These are phyloP conservation scores for Mrakia blollopis DNA, from an alignment of 768 basidiomycete genomes.

Conservation along the genomic window DNA sequence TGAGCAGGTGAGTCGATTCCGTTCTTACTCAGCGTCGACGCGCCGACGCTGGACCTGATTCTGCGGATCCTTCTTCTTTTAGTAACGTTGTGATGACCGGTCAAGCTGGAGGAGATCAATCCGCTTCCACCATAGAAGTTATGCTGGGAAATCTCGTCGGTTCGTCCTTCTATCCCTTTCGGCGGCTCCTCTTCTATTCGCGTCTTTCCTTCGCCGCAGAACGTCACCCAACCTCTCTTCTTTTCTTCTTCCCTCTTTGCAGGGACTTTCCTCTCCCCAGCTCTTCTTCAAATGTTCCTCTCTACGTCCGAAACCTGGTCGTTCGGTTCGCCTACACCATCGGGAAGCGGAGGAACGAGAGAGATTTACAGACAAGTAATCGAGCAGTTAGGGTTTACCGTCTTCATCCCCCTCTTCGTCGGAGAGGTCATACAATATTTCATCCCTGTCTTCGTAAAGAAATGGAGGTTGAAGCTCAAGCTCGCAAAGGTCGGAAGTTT, in stretches of 20 bases:
- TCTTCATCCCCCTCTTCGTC: slow-evolving; percentile 41
- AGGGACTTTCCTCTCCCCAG: slow-evolving; percentile 40
- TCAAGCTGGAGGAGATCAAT: slow-evolving; percentile 40
- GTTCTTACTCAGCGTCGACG: neutral
- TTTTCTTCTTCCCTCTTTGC: neutral
- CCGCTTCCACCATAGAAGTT: slow-evolving; percentile 41
- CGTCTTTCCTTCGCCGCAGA: neutral
- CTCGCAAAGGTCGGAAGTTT: slow-evolving; percentile 37
- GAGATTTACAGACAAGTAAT: slow-evolving; percentile 37
- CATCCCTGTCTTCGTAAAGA: slow-evolving; percentile 37
- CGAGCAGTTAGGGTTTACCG: slow-evolving; percentile 39
- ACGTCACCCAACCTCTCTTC: neutral
- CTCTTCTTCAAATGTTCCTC: slow-evolving; percentile 36
- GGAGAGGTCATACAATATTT: slow-evolving; percentile 40
- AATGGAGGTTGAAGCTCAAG: slow-evolving; percentile 32
- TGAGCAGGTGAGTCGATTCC: slow-evolving; percentile 11
- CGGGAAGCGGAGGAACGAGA: slow-evolving; percentile 32
- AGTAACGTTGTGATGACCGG: slow-evolving; percentile 43
- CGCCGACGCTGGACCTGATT: slow-evolving; percentile 4
- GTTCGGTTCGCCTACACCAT: slow-evolving; percentile 35
- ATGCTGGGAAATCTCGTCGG: slow-evolving; percentile 42
- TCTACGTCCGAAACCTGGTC: slow-evolving; percentile 26
- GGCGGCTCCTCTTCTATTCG: too few species aligned
- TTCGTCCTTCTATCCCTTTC: neutral
- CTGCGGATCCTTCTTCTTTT: slow-evolving; percentile 19